Evolutionary conservation across 2,329 filamentous ascomycete species (phyloP).

Genomic region (Botrytis elliptica): DNA sequence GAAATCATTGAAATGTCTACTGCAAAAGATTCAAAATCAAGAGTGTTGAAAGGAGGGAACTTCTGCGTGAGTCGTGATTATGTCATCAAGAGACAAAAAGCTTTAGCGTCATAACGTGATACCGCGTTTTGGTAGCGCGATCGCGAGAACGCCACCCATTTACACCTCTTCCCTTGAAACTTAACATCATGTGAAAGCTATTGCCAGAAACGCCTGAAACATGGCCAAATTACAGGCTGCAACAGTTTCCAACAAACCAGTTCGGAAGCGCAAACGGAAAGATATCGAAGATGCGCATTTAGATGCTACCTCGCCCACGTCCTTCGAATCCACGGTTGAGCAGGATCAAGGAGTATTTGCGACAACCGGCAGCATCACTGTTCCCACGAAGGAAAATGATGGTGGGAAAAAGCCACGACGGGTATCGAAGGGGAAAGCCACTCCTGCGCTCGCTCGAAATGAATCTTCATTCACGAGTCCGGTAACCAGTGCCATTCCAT

Average conservation of each 20-base stretch:
- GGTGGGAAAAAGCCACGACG: constrained; percentile 49
- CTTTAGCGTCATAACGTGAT: neutral
- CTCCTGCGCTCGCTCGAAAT: constrained; percentile 30
- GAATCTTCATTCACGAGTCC: constrained; percentile 31
- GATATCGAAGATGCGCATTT: constrained; percentile 31
- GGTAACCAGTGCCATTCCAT: constrained; percentile 43
- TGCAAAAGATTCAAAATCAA: neutral
- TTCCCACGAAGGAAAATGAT: constrained; percentile 58
- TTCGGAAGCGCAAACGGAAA: constrained; percentile 44
- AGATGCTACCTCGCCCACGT: constrained; percentile 11
- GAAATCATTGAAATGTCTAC: neutral
- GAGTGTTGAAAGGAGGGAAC: neutral
- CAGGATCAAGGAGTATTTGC: constrained; percentile 10
- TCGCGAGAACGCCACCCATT: neutral
- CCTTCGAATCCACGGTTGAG: neutral
- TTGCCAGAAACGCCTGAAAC: neutral
- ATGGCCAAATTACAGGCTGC: constrained; percentile 46
- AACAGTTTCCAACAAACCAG: constrained; percentile 45
- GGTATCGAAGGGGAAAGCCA: constrained; percentile 40
- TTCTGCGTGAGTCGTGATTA: neutral
- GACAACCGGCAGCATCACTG: constrained; percentile 41
- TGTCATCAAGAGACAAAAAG: neutral
- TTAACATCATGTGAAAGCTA: neutral
- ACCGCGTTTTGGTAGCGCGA: neutral
- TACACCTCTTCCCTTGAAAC: neutral